Conservation (phyloP, 2,329 filamentous ascomycete genomes). For the Trichoderma endophyticum region DNA sequence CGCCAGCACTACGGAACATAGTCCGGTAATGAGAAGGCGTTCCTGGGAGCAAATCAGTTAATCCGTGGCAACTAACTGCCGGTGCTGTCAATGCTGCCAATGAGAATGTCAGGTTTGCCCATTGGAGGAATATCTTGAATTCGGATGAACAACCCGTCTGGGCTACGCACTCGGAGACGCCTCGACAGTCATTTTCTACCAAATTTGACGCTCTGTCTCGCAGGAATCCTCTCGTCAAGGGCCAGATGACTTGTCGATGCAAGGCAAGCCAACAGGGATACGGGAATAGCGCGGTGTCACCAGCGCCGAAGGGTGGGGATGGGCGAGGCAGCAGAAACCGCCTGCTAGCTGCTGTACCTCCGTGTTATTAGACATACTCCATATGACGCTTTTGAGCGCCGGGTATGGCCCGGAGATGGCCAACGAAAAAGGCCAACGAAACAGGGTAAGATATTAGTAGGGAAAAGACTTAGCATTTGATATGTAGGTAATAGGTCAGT, state of each 20-base stretch:
- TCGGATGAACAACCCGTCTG: background rate
- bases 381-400: background rate
- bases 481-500: background rate
- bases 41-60: no score
- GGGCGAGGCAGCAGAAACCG: background rate
- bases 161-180: background rate
- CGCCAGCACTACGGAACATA: background rate
- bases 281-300: slow-evolving; percentile 1
- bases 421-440: background rate
- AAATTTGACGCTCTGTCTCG: background rate
- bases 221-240: background rate
- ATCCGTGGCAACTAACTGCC: background rate
- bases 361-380: background rate
- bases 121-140: slow-evolving; percentile 5
- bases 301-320: background rate
- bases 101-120: background rate
- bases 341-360: background rate
- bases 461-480: background rate
- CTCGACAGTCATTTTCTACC: background rate
- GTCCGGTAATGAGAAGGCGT: background rate
- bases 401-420: background rate
- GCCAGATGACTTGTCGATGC: background rate
- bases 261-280: background rate
- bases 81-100: background rate
- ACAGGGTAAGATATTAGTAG: background rate